phyloP scores from a whole-genome alignment of 306 rosid genomes.

The Quercus wislizeni region DNA sequence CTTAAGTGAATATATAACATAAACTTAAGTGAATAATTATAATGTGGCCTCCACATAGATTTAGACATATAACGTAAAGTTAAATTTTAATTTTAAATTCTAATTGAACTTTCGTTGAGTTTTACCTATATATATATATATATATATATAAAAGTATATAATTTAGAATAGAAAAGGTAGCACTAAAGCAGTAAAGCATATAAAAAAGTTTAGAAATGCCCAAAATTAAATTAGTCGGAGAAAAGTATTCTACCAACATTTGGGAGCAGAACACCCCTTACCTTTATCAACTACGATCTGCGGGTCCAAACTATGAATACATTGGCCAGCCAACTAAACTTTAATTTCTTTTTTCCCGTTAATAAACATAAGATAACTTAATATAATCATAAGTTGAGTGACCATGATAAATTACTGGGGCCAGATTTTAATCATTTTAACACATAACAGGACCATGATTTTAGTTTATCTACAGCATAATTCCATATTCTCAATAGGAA shows the following conservation, averaged over 20 bases:
- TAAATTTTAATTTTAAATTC: too few relatives aligned
- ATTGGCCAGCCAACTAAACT: neutral
- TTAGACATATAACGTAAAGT: too few relatives aligned
- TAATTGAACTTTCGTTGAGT: too few relatives aligned
- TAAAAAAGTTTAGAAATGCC: neutral
- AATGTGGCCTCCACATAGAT: too few relatives aligned
- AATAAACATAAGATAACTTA: neutral
- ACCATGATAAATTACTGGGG: neutral
- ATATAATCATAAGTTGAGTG: neutral
- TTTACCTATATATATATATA: neutral
- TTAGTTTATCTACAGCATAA: neutral
- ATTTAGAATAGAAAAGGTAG: neutral
- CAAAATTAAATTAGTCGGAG: neutral
- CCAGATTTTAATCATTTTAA: neutral
- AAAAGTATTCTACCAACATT: neutral
- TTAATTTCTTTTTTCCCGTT: neutral
- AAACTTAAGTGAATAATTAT: too few relatives aligned
- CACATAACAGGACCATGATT: neutral
- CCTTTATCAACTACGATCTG: neutral
- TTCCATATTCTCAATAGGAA: neutral
- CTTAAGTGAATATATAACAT: too few relatives aligned
- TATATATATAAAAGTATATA: neutral
- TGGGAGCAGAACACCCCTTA: neutral
- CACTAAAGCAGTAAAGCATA: neutral
- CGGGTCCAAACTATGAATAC: neutral